Evolutionary conservation across 768 basidiomycete species (phyloP).

Genomic region (Termitomyces sp.): DNA sequence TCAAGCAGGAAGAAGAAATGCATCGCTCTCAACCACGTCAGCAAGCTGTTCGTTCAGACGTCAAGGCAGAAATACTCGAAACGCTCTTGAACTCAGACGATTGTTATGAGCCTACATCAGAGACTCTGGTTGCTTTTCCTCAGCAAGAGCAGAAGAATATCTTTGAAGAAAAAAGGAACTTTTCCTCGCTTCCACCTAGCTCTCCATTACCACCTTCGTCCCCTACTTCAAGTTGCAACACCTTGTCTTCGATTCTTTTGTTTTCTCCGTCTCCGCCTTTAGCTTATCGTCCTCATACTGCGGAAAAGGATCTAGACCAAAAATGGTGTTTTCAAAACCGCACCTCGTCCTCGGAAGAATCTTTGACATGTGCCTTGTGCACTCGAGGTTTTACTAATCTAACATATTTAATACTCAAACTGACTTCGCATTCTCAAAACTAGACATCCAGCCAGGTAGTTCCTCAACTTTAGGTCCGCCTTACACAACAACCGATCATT

Average conservation of each 20-base stretch:
- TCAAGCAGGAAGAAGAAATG: conserved; percentile 4
- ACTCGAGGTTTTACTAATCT: conserved; percentile 5
- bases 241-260: not conserved
- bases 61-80: not conserved
- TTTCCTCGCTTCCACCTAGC: conserved; percentile 10
- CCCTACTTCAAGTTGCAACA: not conserved
- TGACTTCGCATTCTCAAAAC: not conserved
- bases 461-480: not conserved
- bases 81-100: not conserved
- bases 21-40: not conserved
- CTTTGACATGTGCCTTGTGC: conserved; percentile 8
- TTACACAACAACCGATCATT: not conserved
- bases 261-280: not conserved
- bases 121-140: conserved; percentile 7
- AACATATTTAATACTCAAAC: not conserved
- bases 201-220: conserved; percentile 2
- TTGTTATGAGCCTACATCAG: conserved; percentile 3
- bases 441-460: not conserved
- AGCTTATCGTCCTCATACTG: not conserved
- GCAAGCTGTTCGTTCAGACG: not conserved
- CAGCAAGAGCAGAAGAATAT: not conserved
- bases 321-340: conserved; percentile 3
- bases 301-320: not conserved
- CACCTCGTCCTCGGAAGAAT: not conserved
- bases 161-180: not conserved